These are phyloP conservation scores for Fonsecaea erecta DNA, from an alignment of 2,329 filamentous ascomycete species.

Conservation along the genomic window DNA sequence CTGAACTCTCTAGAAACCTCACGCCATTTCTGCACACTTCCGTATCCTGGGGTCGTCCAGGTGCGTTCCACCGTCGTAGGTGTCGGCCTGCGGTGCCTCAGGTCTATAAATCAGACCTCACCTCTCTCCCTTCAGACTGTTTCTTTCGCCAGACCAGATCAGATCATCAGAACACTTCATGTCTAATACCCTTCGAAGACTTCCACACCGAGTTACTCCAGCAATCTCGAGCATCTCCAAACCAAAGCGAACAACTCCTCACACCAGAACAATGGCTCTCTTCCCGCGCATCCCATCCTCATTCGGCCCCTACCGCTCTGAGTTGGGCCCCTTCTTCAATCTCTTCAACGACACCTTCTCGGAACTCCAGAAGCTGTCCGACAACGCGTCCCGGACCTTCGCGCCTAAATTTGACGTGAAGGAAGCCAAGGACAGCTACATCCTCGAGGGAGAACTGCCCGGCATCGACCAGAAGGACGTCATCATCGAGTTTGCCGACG, in stretches of 20 bases:
- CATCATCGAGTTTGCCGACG: slow-evolving; percentile 54
- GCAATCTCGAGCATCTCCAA: slow-evolving; percentile 6
- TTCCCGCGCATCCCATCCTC: slow-evolving; percentile 29
- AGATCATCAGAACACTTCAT: slow-evolving; percentile 26
- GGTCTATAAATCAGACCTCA: slow-evolving; percentile 15
- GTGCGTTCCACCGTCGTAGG: neutral
- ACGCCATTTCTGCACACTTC: slow-evolving; percentile 13
- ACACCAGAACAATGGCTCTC: slow-evolving; percentile 31
- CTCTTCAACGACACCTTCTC: slow-evolving; percentile 39
- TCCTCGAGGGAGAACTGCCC: slow-evolving; percentile 56
- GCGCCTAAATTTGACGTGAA: slow-evolving; percentile 54
- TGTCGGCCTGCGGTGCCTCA: neutral
- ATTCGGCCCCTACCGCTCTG: slow-evolving; percentile 27
- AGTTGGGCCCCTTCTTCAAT: slow-evolving; percentile 32
- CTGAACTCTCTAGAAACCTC: slow-evolving; percentile 25
- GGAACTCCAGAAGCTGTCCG: slow-evolving; percentile 36
- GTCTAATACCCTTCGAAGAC: slow-evolving; percentile 24
- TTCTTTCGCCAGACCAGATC: slow-evolving; percentile 13
- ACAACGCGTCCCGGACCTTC: slow-evolving; percentile 40
- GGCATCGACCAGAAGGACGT: slow-evolving; percentile 53
- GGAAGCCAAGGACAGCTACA: slow-evolving; percentile 51
- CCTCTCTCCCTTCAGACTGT: neutral
- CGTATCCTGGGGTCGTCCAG: neutral
- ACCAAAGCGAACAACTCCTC: slow-evolving; percentile 23
- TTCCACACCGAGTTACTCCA: slow-evolving; percentile 24